Evolutionary conservation across 2,329 filamentous ascomycete genomes (phyloP).

Genomic region (Venturia effusa): DNA sequence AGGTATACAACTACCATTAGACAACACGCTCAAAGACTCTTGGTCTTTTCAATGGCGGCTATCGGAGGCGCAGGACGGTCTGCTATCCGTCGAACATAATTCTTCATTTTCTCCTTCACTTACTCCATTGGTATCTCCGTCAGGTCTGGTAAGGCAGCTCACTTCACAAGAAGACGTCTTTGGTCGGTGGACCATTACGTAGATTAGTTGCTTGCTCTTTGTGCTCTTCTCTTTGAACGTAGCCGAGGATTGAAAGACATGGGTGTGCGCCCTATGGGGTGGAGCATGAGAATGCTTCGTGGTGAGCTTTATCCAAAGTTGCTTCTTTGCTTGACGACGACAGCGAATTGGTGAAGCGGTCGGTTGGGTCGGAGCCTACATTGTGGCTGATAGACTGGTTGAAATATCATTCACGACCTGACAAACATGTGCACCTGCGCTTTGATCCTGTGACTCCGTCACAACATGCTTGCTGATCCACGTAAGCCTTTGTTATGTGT

Average conservation of each 20-base stretch:
- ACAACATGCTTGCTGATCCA: neutral
- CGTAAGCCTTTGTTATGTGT: no score
- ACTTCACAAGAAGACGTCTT: neutral
- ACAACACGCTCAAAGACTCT: neutral
- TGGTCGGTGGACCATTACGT: neutral
- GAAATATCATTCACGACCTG: slow-evolving; percentile 3
- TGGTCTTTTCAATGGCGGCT: neutral
- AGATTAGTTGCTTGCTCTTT: neutral
- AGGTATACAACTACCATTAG: neutral
- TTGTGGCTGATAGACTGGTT: slow-evolving; percentile 2
- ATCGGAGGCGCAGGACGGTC: slow-evolving; percentile 3
- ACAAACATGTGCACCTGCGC: neutral
- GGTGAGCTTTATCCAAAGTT: neutral
- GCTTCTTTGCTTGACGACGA: neutral
- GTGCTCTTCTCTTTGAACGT: neutral
- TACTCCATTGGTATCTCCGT: neutral
- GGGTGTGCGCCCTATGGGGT: neutral
- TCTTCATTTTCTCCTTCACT: neutral
- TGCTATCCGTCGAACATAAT: slow-evolving; percentile 2
- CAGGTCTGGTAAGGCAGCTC: neutral
- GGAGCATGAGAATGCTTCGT: neutral
- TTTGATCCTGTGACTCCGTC: neutral
- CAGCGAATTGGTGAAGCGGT: neutral
- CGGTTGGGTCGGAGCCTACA: neutral
- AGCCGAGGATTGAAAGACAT: neutral